A percentile compares a stretch with the other conserved stretches of the same genome.
Conservation (phyloP, 2,329 filamentous ascomycete species). For the Epichloe glyceriae region DNA sequence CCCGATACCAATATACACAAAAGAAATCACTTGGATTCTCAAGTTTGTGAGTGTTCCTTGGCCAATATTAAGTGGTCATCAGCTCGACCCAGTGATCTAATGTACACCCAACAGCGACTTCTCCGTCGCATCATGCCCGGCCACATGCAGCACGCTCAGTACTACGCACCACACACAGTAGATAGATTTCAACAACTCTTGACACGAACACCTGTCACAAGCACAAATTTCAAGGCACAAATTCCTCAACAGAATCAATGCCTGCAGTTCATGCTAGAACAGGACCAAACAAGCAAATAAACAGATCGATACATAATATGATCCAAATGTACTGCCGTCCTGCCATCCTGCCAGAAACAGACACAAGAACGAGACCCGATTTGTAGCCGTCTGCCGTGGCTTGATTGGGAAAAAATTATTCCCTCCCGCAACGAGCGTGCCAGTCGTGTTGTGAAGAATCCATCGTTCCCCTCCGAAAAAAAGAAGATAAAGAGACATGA, state of each 20-base stretch:
- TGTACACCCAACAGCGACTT: too few relatives aligned
- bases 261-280: neutral
- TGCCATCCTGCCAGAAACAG: neutral
- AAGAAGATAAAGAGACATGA: constrained; percentile 2
- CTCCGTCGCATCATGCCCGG: too few relatives aligned
- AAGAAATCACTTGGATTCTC: too few relatives aligned
- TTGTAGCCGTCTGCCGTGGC: neutral
- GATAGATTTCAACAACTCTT: too few relatives aligned
- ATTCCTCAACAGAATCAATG: neutral
- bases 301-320: neutral
- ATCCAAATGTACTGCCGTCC: neutral
- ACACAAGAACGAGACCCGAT: neutral
- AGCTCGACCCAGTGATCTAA: too few relatives aligned
- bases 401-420: neutral
- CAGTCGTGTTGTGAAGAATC: constrained; percentile 1
- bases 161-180: too few relatives aligned
- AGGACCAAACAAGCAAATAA: neutral
- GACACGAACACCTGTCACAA: neutral
- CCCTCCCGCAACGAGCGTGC: constrained; percentile 2
- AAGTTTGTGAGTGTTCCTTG: too few relatives aligned
- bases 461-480: neutral
- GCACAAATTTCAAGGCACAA: neutral
- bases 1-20: too few relatives aligned
- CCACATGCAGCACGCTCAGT: too few relatives aligned
- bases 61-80: too few relatives aligned